These are phyloP conservation scores for Chenopodium quinoa DNA, from an alignment of 148 eudicot genomes.

Conservation along the genomic window DNA sequence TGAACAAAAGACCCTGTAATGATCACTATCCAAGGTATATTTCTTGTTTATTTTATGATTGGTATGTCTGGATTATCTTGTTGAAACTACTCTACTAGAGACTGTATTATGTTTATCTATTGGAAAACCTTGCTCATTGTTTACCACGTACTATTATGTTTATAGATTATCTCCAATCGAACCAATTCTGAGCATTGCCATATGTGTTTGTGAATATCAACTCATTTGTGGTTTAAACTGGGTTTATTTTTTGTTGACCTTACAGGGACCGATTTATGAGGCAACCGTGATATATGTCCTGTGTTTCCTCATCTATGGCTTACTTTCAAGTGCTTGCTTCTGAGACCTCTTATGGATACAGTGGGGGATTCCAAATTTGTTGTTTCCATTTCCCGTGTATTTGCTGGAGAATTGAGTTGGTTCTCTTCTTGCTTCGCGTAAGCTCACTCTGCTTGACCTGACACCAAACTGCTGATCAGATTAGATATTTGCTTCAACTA, in stretches of 20 bases:
- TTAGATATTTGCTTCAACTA: slow-evolving; percentile 5
- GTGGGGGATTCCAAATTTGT: not conserved
- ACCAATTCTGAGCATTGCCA: too few species aligned
- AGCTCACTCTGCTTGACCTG: not conserved
- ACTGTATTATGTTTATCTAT: too few species aligned
- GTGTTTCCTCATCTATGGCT: not conserved
- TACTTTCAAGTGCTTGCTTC: slow-evolving; percentile 7
- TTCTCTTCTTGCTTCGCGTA: not conserved
- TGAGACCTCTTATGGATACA: not conserved
- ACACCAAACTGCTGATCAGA: slow-evolving; percentile 1
- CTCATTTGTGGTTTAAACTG: not conserved
- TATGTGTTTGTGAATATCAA: not conserved
- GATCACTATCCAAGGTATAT: slow-evolving; percentile 35
- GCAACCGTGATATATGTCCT: slow-evolving; percentile 7
- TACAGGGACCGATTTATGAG: slow-evolving; percentile 22
- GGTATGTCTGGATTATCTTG: not conserved
- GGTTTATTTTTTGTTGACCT: not conserved
- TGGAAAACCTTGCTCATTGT: too few species aligned
- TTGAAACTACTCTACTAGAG: too few species aligned
- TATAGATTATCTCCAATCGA: too few species aligned
- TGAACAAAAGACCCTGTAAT: slow-evolving; percentile 34
- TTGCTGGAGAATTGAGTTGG: not conserved
- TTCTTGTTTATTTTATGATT: not conserved
- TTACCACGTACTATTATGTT: too few species aligned
- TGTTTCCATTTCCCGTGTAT: not conserved